Base-by-base conservation (phyloP, 2,329 filamentous ascomycete species). In the Trichoderma semiorbis region DNA sequence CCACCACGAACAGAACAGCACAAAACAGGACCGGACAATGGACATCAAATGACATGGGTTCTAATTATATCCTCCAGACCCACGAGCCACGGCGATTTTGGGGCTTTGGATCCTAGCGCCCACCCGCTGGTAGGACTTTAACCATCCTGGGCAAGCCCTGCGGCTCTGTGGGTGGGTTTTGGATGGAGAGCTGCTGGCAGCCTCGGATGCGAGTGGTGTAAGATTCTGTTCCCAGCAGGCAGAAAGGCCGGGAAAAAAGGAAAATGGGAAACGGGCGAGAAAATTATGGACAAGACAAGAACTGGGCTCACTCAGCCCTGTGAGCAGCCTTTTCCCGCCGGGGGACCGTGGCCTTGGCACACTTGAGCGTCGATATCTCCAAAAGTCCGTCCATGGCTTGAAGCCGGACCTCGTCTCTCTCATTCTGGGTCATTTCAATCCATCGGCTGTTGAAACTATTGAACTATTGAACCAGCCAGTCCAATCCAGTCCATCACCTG, bases 231-330 rank as follows among this genome's bases (percentile, higher is more conserved):
- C 32, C 39, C 18, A 58, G 26, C 53, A 57, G 65, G 36, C 65
- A 43, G 65, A 43, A 60, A 11, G 34, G 24, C 24, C 36, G 16
- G 26, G 10, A 32, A 50, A 30, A 50, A 34, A 30, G n/a, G 11
- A 16, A 47, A n/a, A 36, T 16, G 34, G 5, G 7, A 16, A 24
- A 16, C 16, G 30, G 61, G 36, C 34, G 53, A 50, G n/a, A 68
- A 68, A 30, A n/a, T 68, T 58, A 60, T 60, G 53, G 65, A 32
- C 65, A 43, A 60, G 65, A 43, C 53, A 16, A 47, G 65, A 53
- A 21, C 65, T n/a, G 30, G 43, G 65, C 36, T 62, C 64, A 67
- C 36, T 68, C 65, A 68, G 65, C 65, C 65, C 53, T 60, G 53
- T 43, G 65, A 43, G 36, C 47, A 67, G 64, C 64, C 64, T 67